Percentiles rank a stretch among this genome's conserved stretches.
Conservation (phyloP, 176 grass and related monocot species). For the Aegilops speltoides region DNA sequence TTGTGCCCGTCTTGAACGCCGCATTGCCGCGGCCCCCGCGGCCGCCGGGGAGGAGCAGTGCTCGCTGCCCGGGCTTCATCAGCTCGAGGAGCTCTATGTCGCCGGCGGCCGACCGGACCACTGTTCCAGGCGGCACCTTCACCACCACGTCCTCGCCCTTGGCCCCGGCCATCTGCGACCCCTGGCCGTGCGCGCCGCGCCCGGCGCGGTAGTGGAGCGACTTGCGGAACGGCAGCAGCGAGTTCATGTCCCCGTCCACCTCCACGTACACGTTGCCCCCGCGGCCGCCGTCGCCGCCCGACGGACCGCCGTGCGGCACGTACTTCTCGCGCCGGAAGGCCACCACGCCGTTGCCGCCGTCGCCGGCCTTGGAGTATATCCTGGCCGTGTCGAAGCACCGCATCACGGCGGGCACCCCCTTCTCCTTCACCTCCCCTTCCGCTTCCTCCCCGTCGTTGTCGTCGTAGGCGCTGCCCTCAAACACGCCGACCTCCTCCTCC, state of each 20-base stretch:
- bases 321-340: slow-evolving; percentile 94
- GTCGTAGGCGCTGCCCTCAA: not conserved
- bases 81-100: slow-evolving; percentile 67
- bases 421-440: slow-evolving; percentile 66
- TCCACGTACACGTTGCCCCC: slow-evolving; percentile 83
- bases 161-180: slow-evolving; percentile 76
- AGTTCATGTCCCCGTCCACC: slow-evolving; percentile 93
- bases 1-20: slow-evolving; percentile 77
- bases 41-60: slow-evolving; percentile 75
- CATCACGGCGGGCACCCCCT: slow-evolving; percentile 96
- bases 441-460: not conserved
- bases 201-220: slow-evolving; percentile 84
- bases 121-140: slow-evolving; percentile 83
- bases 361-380: slow-evolving; percentile 85
- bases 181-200: slow-evolving; percentile 74
- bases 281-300: slow-evolving; percentile 86
- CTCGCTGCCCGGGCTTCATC: slow-evolving; percentile 66
- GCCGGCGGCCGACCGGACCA: slow-evolving; percentile 60
- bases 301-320: slow-evolving; percentile 86
- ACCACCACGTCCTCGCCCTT: slow-evolving; percentile 87
- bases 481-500: slow-evolving; percentile 15
- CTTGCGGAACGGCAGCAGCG: slow-evolving; percentile 86
- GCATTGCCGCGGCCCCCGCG: slow-evolving; percentile 91
- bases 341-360: slow-evolving; percentile 92
- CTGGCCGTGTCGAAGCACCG: slow-evolving; percentile 92